Evolutionary conservation across 164 flowering plant species (phyloP), one percentile per base, ranked within the genome.

Genomic region (Akebia trifoliata): DNA sequence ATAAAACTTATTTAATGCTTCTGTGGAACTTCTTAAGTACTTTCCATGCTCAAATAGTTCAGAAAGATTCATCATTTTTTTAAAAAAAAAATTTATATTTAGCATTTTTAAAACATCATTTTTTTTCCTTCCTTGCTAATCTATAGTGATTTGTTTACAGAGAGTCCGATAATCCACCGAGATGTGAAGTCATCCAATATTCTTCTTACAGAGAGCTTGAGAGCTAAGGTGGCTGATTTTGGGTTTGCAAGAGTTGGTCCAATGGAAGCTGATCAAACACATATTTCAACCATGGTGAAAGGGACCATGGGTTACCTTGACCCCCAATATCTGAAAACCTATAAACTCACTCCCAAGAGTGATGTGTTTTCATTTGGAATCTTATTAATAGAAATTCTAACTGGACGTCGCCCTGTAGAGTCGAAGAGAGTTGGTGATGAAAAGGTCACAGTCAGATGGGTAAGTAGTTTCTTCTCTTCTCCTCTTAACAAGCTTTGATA

Each of bases 221-320:
- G 87, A 64, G 95, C 99, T 40, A 93, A 93, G 71, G 99, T 93
- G 35, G 90, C 99, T 14, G 99, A 90, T 74, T 93, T 93, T 71
- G 99, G 99, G 45, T 93, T 93, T 72, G 99, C 99, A 35, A 83
- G 79, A 74, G 69, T 76, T 37, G 96, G 90, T 50, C 82, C 93
- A 18, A 32, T 58, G 63, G 90, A 84, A 26, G 44, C 70, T 24
- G 92, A 87, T n/a, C 69, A 72, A 35, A 85, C 97, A 20, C 92
- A 87, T 67, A 76, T 93, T 37, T 72, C 81, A 30, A 93, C 99
- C 59, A 74, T 82, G 69, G 97, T 90, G 63, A 90, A 84, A 75
- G 99, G 99, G 52, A 93, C 99, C 20, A 84, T 83, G 4, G 99
- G 99, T 44, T 93, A 93, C 69, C 86, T 93, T 32, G 99, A 93